Evolutionary conservation across 768 basidiomycete genomes (phyloP).

Genomic region (Suillus brevipes): DNA sequence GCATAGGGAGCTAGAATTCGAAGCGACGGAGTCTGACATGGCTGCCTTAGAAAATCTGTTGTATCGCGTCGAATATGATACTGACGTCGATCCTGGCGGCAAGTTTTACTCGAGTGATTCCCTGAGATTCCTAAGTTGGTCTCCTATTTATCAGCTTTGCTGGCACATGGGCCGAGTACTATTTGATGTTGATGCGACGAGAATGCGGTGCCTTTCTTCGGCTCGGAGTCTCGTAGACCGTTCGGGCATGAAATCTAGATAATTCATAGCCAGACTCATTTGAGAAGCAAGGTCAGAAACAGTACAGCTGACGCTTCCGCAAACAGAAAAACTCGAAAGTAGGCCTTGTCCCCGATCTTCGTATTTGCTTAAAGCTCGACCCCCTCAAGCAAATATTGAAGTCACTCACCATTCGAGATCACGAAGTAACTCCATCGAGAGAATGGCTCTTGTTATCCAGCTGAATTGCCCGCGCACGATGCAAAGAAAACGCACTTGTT

Average conservation of each 20-base stretch:
- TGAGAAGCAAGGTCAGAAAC: too few species aligned
- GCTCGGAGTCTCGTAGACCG: too few species aligned
- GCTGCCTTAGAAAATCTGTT: too few species aligned
- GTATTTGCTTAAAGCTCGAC: neutral
- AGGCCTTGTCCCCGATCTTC: neutral
- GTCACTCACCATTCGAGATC: neutral
- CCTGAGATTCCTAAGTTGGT: neutral
- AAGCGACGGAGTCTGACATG: constrained; percentile 72
- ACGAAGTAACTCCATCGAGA: neutral
- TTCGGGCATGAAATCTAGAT: too few species aligned
- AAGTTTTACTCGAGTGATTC: neutral
- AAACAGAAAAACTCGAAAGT: neutral
- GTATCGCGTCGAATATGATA: neutral
- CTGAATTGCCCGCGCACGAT: neutral
- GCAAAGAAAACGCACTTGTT: neutral
- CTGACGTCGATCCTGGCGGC: neutral
- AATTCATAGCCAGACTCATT: too few species aligned
- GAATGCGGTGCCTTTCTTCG: too few species aligned
- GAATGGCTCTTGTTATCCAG: neutral
- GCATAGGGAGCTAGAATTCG: constrained; percentile 50
- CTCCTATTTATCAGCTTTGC: neutral
- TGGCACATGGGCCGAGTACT: too few species aligned
- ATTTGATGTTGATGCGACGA: too few species aligned
- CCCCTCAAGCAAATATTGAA: neutral
- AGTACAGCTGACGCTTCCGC: too few species aligned